Conservation (phyloP, 2,329 filamentous ascomycete genomes). For the Verticillium albo-atrum region DNA sequence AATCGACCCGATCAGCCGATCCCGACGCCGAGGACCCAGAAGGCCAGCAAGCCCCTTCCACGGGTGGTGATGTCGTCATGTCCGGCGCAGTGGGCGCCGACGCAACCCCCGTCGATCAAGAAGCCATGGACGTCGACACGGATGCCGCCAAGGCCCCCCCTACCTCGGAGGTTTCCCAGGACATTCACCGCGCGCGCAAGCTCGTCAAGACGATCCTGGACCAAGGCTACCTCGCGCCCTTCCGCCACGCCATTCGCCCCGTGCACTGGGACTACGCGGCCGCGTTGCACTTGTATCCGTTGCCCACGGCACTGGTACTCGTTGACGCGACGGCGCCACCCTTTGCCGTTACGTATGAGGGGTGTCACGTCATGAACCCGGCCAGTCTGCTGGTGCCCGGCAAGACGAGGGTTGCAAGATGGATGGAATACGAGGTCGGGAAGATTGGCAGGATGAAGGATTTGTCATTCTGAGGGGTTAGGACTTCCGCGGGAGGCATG, state of each 20-base stretch:
- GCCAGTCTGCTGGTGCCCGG: conserved; percentile 69
- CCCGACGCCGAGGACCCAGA: conserved; percentile 29
- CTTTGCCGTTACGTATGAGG: conserved; percentile 89
- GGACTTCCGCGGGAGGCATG: background rate
- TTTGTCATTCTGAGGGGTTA: conserved; percentile 45
- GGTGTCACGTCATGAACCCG: conserved; percentile 94
- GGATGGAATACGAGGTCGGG: conserved; percentile 81
- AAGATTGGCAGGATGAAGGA: conserved; percentile 60
- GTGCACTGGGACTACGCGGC: conserved; percentile 85
- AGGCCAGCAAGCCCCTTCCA: conserved; percentile 2
- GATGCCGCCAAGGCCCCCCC: conserved; percentile 9
- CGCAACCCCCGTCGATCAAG: conserved; percentile 13
- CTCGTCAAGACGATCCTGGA: conserved; percentile 89
- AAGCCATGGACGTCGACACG: conserved; percentile 41
- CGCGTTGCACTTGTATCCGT: conserved; percentile 76
- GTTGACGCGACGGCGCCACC: conserved; percentile 77
- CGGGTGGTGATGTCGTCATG: conserved; percentile 26
- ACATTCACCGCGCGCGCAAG: conserved; percentile 60
- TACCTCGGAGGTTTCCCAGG: conserved; percentile 29
- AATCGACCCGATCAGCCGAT: conserved; percentile 26
- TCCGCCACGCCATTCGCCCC: conserved; percentile 72
- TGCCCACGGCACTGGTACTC: conserved; percentile 79
- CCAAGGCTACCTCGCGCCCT: conserved; percentile 84
- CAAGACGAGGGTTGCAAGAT: conserved; percentile 65
- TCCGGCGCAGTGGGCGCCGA: conserved; percentile 18